Conservation (phyloP, 305 asterid genomes). For the Rubia balearica region DNA sequence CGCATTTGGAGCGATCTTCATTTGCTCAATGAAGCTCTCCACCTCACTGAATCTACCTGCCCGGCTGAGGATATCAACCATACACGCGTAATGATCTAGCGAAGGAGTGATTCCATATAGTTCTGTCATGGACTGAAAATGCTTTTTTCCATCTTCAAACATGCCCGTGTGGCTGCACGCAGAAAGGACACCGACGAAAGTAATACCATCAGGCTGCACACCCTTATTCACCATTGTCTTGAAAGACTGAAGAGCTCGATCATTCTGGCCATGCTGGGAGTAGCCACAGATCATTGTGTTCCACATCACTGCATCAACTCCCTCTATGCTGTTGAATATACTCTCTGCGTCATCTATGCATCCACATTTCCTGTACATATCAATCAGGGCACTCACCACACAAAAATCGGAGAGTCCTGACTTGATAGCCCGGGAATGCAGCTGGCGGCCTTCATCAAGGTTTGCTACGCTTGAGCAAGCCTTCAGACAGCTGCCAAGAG, state of each 20-base stretch:
- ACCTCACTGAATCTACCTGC: constrained; percentile 66
- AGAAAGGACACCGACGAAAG: constrained; percentile 63
- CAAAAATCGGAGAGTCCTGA: constrained; percentile 45
- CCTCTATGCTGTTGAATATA: constrained; percentile 36
- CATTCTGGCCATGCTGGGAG: constrained; percentile 68
- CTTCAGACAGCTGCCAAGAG: constrained; percentile 64
- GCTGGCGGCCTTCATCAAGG: constrained; percentile 62
- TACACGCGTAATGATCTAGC: constrained; percentile 71
- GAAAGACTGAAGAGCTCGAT: constrained; percentile 56
- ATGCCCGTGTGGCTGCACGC: constrained; percentile 84
- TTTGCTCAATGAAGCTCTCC: constrained; percentile 42
- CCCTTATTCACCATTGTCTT: constrained; percentile 42
- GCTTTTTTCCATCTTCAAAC: constrained; percentile 54
- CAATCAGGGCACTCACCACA: constrained; percentile 60
- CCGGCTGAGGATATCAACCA: constrained; percentile 77
- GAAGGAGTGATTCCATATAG: constrained; percentile 47
- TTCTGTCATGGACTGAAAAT: constrained; percentile 50
- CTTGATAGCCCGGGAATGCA: constrained; percentile 59
- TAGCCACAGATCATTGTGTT: constrained; percentile 70
- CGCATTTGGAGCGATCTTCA: constrained; percentile 52
- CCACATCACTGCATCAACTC: constrained; percentile 62
- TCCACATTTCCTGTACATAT: constrained; percentile 89
- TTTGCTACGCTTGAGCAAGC: constrained; percentile 59
- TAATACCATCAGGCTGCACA: constrained; percentile 50
- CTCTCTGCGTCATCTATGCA: constrained; percentile 53